Conservation (phyloP, 2,329 filamentous ascomycete genomes). For the Alternaria solani region DNA sequence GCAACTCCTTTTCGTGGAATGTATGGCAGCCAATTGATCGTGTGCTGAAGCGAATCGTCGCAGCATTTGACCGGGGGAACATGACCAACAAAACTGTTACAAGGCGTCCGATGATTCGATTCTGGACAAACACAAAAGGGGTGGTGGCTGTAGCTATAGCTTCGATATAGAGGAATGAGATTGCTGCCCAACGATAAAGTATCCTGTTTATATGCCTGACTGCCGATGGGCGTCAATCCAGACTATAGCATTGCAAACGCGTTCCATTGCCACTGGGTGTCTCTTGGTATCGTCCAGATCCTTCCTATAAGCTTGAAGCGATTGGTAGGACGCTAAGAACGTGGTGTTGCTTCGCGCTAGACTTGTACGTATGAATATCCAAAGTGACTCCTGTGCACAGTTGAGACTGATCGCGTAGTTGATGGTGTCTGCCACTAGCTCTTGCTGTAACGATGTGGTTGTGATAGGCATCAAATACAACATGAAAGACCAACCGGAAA, state of each 20-base stretch:
- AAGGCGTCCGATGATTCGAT: constrained; percentile 5
- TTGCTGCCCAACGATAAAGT: not conserved
- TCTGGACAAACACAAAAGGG: constrained; percentile 24
- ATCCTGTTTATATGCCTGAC: not conserved
- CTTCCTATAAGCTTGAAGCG: constrained; percentile 16
- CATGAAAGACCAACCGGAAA: constrained; percentile 49
- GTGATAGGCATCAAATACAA: constrained; percentile 34
- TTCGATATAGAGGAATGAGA: constrained; percentile 17
- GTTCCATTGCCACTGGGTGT: constrained; percentile 4
- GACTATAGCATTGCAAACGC: constrained; percentile 18
- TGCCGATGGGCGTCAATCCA: constrained; percentile 26
- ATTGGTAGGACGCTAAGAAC: constrained; percentile 11
- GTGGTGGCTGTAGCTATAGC: constrained; percentile 23
- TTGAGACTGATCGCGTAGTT: constrained; percentile 32
- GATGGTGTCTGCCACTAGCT: constrained; percentile 34
- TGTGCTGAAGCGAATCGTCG: constrained; percentile 7
- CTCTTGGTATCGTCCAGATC: constrained; percentile 8
- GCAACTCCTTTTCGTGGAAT: not conserved
- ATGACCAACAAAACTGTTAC: not conserved
- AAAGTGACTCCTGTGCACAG: constrained; percentile 42
- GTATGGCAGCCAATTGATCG: constrained; percentile 8
- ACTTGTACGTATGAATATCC: constrained; percentile 43
- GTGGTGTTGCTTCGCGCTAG: constrained; percentile 26
- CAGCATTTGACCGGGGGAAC: not conserved
- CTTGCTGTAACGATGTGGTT: constrained; percentile 10